phyloP scores from a whole-genome alignment of 2,329 filamentous ascomycete species.

The Stenocarpella maydis region DNA sequence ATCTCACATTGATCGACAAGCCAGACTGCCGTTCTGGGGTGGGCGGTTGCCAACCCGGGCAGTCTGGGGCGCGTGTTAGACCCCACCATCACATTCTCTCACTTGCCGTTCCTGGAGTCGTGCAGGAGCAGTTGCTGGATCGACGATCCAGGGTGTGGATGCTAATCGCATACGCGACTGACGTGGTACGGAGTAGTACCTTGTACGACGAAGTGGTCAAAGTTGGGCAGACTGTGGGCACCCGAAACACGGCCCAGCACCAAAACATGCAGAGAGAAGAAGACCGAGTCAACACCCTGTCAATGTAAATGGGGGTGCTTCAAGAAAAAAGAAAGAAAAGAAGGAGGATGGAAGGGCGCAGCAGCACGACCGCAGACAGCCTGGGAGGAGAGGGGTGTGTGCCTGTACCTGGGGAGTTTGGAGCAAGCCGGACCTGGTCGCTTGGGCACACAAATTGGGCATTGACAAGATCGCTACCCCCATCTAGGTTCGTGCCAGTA shows the following conservation, averaged over 20 bases:
- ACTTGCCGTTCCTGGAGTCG: slow-evolving; percentile 27
- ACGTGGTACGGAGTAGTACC: no score
- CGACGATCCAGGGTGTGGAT: slow-evolving; percentile 9
- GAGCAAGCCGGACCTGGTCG: slow-evolving; percentile 14
- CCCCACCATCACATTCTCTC: slow-evolving; percentile 13
- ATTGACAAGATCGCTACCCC: slow-evolving; percentile 8
- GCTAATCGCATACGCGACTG: not conserved
- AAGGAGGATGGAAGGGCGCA: not conserved
- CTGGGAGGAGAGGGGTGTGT: no score
- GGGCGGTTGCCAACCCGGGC: slow-evolving; percentile 23
- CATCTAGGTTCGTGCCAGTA: slow-evolving; percentile 9
- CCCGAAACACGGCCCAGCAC: slow-evolving; percentile 27
- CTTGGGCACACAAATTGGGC: slow-evolving; percentile 22
- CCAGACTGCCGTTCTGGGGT: slow-evolving; percentile 1
- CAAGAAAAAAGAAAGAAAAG: not conserved
- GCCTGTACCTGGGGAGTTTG: not conserved
- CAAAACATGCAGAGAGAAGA: slow-evolving; percentile 11
- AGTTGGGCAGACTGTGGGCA: slow-evolving; percentile 16
- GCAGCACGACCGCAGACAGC: not conserved
- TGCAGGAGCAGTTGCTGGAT: slow-evolving; percentile 27
- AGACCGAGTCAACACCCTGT: slow-evolving; percentile 18
- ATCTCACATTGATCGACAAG: slow-evolving; percentile 15
- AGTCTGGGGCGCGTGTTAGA: slow-evolving; percentile 13
- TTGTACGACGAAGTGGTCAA: not conserved
- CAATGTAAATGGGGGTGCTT: not conserved